Conservation (phyloP, 2,329 filamentous ascomycete species). For the Aciculosporium take region DNA sequence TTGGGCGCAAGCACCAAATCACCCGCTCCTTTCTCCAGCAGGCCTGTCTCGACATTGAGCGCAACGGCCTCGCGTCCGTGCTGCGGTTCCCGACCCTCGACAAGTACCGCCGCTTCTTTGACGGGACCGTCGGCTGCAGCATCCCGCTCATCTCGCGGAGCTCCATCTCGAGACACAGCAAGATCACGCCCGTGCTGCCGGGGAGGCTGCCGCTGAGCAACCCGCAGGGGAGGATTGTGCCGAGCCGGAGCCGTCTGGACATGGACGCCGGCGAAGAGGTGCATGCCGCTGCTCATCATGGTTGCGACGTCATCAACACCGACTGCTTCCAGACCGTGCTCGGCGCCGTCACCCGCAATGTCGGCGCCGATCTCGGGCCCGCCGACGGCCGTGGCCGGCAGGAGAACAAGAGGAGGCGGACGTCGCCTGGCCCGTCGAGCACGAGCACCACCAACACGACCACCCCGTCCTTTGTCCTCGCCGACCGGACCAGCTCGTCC, state of each 20-base stretch:
- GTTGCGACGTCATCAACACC: slow-evolving; percentile 4
- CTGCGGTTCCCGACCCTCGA: slow-evolving; percentile 23
- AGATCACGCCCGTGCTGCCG: slow-evolving; percentile 27
- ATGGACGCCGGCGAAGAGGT: too few species aligned
- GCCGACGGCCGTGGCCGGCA: slow-evolving; percentile 6
- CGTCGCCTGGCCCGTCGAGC: slow-evolving; percentile 11
- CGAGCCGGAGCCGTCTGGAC: neutral
- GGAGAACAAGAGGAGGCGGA: slow-evolving; percentile 21
- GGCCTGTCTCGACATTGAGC: slow-evolving; percentile 64
- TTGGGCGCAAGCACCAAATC: slow-evolving; percentile 59
- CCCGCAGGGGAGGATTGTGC: slow-evolving; percentile 8
- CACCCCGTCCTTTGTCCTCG: slow-evolving; percentile 10
- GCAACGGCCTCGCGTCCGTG: slow-evolving; percentile 24
- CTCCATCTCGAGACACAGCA: slow-evolving; percentile 26
- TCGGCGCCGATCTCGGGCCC: slow-evolving; percentile 11
- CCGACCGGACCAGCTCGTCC: slow-evolving; percentile 20
- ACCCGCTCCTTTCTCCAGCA: slow-evolving; percentile 78
- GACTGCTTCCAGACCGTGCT: slow-evolving; percentile 21
- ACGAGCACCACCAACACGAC: too few species aligned
- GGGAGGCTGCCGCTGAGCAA: slow-evolving; percentile 27
- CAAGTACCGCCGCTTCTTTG: slow-evolving; percentile 18
- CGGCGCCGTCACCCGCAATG: slow-evolving; percentile 19
- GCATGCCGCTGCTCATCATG: too few species aligned
- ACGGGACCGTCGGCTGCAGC: slow-evolving; percentile 17
- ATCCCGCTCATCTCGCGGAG: slow-evolving; percentile 36